These are phyloP conservation scores for Paradendryphiella salina DNA, from an alignment of 2,329 filamentous ascomycete genomes.

Conservation along the genomic window DNA sequence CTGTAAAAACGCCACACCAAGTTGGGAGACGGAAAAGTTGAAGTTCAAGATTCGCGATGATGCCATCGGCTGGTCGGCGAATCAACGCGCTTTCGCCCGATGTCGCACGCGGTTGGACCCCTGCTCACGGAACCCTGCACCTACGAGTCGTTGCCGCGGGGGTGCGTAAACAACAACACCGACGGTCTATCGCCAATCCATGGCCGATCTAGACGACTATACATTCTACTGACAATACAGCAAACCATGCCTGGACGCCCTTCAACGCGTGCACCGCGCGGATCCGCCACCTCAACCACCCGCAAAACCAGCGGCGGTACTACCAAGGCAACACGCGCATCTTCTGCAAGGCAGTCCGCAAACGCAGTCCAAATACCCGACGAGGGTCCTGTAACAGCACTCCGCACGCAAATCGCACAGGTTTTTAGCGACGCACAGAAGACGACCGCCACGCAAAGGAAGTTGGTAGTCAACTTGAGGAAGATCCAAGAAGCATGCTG, in stretches of 20 bases:
- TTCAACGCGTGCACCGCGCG: slow-evolving; percentile 48
- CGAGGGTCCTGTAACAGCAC: slow-evolving; percentile 69
- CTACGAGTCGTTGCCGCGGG: slow-evolving; percentile 10
- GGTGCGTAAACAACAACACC: slow-evolving; percentile 21
- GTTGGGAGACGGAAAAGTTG: slow-evolving; percentile 1
- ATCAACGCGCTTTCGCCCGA: slow-evolving; percentile 26
- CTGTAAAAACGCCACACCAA: slow-evolving; percentile 1
- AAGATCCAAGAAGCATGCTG: slow-evolving; percentile 88
- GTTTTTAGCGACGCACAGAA: slow-evolving; percentile 70
- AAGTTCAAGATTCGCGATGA: slow-evolving; percentile 11
- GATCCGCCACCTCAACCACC: slow-evolving; percentile 43
- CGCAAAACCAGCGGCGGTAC: slow-evolving; percentile 46
- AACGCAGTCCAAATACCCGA: slow-evolving; percentile 60
- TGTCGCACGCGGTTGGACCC: slow-evolving; percentile 24
- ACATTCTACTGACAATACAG: slow-evolving; percentile 11
- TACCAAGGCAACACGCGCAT: slow-evolving; percentile 52
- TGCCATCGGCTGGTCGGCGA: slow-evolving; percentile 23
- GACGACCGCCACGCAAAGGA: slow-evolving; percentile 86
- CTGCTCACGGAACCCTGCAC: slow-evolving; percentile 10
- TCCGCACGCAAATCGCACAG: slow-evolving; percentile 72
- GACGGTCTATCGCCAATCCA: slow-evolving; percentile 7
- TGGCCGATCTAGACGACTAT: slow-evolving; percentile 10
- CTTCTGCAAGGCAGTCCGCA: slow-evolving; percentile 49
- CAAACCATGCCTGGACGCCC: slow-evolving; percentile 53
- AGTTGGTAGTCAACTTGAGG: slow-evolving; percentile 81